Percentiles rank a stretch among this genome's conserved stretches.
These are phyloP conservation scores for Catunica adiposa DNA, from an alignment of 2,329 filamentous ascomycete genomes.

Conservation along the genomic window DNA sequence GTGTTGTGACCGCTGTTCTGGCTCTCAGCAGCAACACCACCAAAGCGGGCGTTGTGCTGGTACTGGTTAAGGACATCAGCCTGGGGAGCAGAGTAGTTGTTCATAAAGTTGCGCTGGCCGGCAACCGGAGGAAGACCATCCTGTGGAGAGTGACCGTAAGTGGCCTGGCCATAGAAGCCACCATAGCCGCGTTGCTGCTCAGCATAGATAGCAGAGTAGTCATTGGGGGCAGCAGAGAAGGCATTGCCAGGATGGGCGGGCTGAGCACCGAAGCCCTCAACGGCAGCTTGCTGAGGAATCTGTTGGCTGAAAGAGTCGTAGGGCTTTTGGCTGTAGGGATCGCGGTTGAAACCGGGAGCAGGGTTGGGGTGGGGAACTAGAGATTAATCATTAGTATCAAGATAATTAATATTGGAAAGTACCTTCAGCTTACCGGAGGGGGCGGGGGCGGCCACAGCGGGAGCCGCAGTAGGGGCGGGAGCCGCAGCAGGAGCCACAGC, in stretches of 20 bases:
- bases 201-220: conserved; percentile 77
- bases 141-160: conserved; percentile 49
- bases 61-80: conserved; percentile 51
- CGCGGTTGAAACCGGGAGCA: conserved; percentile 10
- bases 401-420: background rate
- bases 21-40: conserved; percentile 44
- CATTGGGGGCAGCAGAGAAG: conserved; percentile 58
- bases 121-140: conserved; percentile 40
- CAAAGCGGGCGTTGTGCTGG: conserved; percentile 52
- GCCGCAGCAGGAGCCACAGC: conserved; percentile 15
- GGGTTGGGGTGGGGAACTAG: background rate
- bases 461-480: conserved; percentile 18
- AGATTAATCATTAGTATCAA: too few species aligned
- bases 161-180: conserved; percentile 38
- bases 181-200: conserved; percentile 63
- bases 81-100: conserved; percentile 43
- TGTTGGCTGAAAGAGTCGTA: conserved; percentile 45
- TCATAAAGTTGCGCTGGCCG: conserved; percentile 47
- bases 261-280: conserved; percentile 26
- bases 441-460: conserved; percentile 14
- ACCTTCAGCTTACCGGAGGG: conserved; percentile 1
- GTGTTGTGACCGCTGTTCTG: conserved; percentile 84
- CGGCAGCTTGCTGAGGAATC: conserved; percentile 30
- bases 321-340: conserved; percentile 38
- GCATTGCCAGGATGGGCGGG: conserved; percentile 43